Conservation (phyloP, 805 yeast species). For the Wickerhamiella slavikovae region DNA sequence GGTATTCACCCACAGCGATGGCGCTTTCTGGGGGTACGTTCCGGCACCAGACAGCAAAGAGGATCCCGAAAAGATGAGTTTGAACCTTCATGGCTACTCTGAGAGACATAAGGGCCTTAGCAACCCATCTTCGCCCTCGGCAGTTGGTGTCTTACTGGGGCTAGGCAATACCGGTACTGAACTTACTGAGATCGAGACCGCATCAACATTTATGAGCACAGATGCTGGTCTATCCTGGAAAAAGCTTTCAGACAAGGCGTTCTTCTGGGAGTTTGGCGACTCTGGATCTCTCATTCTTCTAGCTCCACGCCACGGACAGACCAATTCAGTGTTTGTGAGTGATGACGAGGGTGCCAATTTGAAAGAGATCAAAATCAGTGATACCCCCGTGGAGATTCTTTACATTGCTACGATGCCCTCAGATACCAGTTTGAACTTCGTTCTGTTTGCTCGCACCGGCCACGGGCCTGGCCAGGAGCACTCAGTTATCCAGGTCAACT, state of each 20-base stretch:
- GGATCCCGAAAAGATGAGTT: slow-evolving; percentile 38
- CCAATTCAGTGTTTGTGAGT: slow-evolving; percentile 44
- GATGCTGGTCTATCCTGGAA: slow-evolving; percentile 88
- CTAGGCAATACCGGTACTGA: slow-evolving; percentile 75
- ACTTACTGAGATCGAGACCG: slow-evolving; percentile 29
- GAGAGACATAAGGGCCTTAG: slow-evolving; percentile 72
- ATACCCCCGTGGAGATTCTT: slow-evolving; percentile 30
- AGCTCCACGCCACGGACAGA: slow-evolving; percentile 35
- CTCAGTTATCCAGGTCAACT: slow-evolving; percentile 34
- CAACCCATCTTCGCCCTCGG: slow-evolving; percentile 71
- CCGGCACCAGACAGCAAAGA: slow-evolving; percentile 49
- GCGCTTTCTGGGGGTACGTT: slow-evolving; percentile 63
- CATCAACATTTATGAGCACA: slow-evolving; percentile 55
- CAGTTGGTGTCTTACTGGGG: slow-evolving; percentile 75
- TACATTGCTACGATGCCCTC: slow-evolving; percentile 83
- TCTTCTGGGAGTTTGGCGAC: slow-evolving; percentile 94
- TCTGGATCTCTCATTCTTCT: slow-evolving; percentile 72
- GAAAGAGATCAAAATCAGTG: slow-evolving; percentile 43
- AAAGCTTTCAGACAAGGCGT: slow-evolving; percentile 50
- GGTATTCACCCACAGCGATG: slow-evolving; percentile 71
- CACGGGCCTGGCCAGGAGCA: slow-evolving; percentile 27
- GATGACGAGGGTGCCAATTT: slow-evolving; percentile 66
- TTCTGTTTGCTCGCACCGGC: slow-evolving; percentile 35
- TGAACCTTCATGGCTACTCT: slow-evolving; percentile 78
- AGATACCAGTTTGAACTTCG: slow-evolving; percentile 67